Conservation (phyloP, 2,329 filamentous ascomycete species). For the Venturia nashicola region DNA sequence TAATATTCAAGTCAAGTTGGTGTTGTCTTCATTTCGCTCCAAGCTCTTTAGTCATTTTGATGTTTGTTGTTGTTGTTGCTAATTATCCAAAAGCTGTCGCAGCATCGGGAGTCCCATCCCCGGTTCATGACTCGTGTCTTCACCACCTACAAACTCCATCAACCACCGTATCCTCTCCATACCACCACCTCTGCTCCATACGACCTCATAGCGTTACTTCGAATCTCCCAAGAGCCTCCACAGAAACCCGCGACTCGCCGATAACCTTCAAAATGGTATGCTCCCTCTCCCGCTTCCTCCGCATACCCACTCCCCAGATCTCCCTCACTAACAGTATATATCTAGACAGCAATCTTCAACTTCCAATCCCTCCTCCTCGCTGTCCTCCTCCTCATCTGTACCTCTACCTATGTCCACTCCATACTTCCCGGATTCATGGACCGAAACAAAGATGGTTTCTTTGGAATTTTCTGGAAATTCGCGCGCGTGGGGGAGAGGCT, state of each 20-base stretch:
- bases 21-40: neutral
- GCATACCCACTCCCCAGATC: neutral
- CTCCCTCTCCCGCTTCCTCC: neutral
- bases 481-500: conserved; percentile 84
- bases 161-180: neutral
- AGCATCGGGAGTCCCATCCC: neutral
- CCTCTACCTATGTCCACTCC: conserved; percentile 84
- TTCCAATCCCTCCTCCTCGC: conserved; percentile 95
- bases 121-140: neutral
- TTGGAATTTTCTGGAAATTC: conserved; percentile 92
- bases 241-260: neutral
- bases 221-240: neutral
- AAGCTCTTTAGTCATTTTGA: neutral
- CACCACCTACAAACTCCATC: neutral
- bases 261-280: neutral
- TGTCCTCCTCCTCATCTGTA: conserved; percentile 90
- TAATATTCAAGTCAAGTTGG: neutral
- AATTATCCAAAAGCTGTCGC: neutral
- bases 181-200: neutral
- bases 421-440: conserved; percentile 85
- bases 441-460: conserved; percentile 74
- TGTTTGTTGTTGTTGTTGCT: neutral
- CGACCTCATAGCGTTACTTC: neutral
- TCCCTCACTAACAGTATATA: neutral
- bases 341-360: conserved; percentile 91